A percentile compares a stretch with the other conserved stretches of the same genome.
phyloP scores from a whole-genome alignment of 306 rosid genomes.

The Trifolium fragiferum region DNA sequence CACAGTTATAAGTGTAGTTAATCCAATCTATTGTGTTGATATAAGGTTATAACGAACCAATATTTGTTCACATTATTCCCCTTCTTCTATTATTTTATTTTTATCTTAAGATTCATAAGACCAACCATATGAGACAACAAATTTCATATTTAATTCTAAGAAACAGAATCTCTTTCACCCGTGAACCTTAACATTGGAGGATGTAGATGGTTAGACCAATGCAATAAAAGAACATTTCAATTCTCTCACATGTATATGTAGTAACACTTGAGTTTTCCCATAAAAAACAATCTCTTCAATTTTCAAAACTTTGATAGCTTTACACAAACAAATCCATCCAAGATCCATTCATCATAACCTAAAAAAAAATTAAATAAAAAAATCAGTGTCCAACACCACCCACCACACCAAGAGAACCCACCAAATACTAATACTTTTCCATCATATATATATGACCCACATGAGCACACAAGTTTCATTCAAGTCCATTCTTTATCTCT shows the following conservation, averaged over 20 bases:
- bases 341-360: slow-evolving; percentile 17
- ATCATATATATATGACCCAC: slow-evolving; percentile 39
- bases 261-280: slow-evolving; percentile 34
- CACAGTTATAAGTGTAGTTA: too few relatives aligned
- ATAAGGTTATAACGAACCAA: too few relatives aligned
- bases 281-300: slow-evolving; percentile 35
- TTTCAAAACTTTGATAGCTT: slow-evolving; percentile 3
- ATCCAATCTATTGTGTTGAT: too few relatives aligned
- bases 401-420: slow-evolving; percentile 46
- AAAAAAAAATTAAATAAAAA: slow-evolving; percentile 4
- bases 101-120: background rate
- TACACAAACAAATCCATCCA: slow-evolving; percentile 27
- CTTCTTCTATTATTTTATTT: too few relatives aligned
- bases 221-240: slow-evolving; percentile 22
- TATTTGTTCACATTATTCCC: too few relatives aligned
- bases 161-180: slow-evolving; percentile 31
- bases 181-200: slow-evolving; percentile 32
- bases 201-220: slow-evolving; percentile 30
- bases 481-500: slow-evolving; percentile 9
- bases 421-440: slow-evolving; percentile 18
- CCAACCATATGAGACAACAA: background rate
- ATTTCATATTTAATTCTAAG: slow-evolving; percentile 1
- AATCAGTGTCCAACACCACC: slow-evolving; percentile 37
- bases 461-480: slow-evolving; percentile 33
- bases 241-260: background rate